Evolutionary conservation across 1,284 basidiomycete species (phyloP).

Genomic region (Naganishia liquefaciens): DNA sequence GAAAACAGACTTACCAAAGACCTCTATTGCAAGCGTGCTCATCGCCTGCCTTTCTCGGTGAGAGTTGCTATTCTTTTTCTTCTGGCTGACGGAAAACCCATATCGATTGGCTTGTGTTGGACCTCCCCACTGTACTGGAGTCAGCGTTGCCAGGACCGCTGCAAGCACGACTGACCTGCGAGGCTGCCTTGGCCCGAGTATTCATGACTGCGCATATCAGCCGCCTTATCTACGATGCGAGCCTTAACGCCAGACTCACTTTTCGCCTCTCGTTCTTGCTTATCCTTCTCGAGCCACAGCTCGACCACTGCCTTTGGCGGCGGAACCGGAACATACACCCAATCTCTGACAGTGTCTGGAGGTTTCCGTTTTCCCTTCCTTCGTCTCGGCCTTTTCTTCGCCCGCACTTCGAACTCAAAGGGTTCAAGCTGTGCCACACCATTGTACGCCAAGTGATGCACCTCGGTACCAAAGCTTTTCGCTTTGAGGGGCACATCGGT

Average conservation of each 20-base stretch:
- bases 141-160: background rate
- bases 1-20: constrained; percentile 65
- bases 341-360: constrained; percentile 25
- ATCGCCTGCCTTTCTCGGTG: constrained; percentile 71
- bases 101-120: constrained; percentile 73
- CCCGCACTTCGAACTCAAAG: constrained; percentile 7
- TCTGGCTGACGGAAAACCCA: constrained; percentile 65
- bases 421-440: constrained; percentile 6
- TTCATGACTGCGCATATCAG: background rate
- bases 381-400: background rate
- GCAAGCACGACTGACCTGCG: constrained; percentile 39
- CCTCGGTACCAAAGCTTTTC: constrained; percentile 26
- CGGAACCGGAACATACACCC: constrained; percentile 24
- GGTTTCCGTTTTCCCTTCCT: background rate
- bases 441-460: constrained; percentile 21
- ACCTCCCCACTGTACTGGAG: constrained; percentile 64
- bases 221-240: background rate
- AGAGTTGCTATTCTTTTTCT: constrained; percentile 53
- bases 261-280: constrained; percentile 24
- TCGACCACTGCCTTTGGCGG: constrained; percentile 48
- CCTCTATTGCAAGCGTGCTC: constrained; percentile 77
- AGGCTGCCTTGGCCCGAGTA: constrained; percentile 41
- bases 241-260: constrained; percentile 32
- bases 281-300: constrained; percentile 40
- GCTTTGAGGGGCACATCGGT: constrained; percentile 67